Evolutionary conservation across 306 rosid species (phyloP), one percentile per base, ranked within the genome.

Genomic region (Lathyrus aphaca): DNA sequence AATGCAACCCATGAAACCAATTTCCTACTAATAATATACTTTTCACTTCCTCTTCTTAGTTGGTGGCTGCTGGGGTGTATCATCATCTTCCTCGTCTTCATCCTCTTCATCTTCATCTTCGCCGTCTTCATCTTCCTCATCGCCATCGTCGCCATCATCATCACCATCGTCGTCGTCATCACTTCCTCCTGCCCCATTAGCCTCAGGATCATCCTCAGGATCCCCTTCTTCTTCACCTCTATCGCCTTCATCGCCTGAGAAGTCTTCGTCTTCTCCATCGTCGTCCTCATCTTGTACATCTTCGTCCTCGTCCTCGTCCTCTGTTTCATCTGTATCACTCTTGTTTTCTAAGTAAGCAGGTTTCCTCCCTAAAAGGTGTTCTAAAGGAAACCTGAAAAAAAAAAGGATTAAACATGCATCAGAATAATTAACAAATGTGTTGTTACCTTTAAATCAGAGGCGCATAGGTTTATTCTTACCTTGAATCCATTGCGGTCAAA

Each of bases 181-280:
- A 46, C 85, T 77, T 51, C 79, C 91, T 42, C 87, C 86, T 32
- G 45, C 87, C 44, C 91, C 91, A 56, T 84, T 77, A 56, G 86
- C 79, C 77, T 68, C 85, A 5, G 82, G 87, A 69, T 74, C 89
- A 73, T 72, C 86, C 15, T 81, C 85, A 8, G 81, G 83, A 66
- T 82, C 80, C 60, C 61, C 88, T 68, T 76, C 82, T 38, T 78
- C 86, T 6, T 81, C 87, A 0, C 64, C 85, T 44, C 83, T 86
- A 1, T 82, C 85, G 18, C 84, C 85, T 44, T 84, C 87, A 1
- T 82, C 85, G 18, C 84, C 95, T 9, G 84, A 77, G 64, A 48
- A 81, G 12, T 75, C 82, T 40, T 72, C 86, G 3, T 69, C 88
- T 0, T 80, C 86, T 1, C 73, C 88, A 8, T 74, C 88, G 5